phyloP scores from a whole-genome alignment of 2,329 filamentous ascomycete species.

The Xylaria sp. region DNA sequence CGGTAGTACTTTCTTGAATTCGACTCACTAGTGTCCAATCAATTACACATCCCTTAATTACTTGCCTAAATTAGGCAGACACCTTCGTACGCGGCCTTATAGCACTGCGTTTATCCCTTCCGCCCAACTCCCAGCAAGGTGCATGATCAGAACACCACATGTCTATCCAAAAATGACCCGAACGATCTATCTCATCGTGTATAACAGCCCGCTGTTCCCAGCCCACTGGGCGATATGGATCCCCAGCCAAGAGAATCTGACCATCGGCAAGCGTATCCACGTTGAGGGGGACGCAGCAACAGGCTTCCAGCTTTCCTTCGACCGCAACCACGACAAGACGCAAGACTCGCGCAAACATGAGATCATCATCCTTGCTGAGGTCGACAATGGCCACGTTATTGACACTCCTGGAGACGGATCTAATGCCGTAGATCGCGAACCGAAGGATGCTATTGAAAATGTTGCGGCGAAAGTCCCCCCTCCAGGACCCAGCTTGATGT shows the following conservation, averaged over 20 bases:
- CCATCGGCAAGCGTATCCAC: slow-evolving; percentile 19
- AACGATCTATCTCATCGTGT: slow-evolving; percentile 14
- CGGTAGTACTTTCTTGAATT: not conserved
- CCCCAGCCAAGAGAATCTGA: not conserved
- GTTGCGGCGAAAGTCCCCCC: slow-evolving; percentile 5
- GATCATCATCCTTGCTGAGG: not conserved
- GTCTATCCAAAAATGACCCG: not conserved
- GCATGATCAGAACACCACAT: not conserved
- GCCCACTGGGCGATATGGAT: slow-evolving; percentile 22
- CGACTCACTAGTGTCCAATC: not conserved
- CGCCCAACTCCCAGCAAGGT: not conserved
- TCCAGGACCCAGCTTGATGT: slow-evolving; percentile 16
- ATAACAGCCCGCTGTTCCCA: slow-evolving; percentile 15
- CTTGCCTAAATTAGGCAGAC: not conserved
- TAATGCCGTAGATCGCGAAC: slow-evolving; percentile 9
- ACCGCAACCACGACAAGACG: slow-evolving; percentile 9
- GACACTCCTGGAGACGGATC: slow-evolving; percentile 1
- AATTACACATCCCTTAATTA: not conserved
- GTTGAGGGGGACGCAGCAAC: slow-evolving; percentile 7
- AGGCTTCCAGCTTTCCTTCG: slow-evolving; percentile 22
- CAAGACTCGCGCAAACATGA: not conserved
- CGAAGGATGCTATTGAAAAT: slow-evolving; percentile 5
- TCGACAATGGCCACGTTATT: not conserved
- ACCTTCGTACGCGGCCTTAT: not conserved
- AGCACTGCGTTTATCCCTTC: not conserved